Conservation (phyloP, 73 alveolate species). For the Stentor coeruleus region DNA sequence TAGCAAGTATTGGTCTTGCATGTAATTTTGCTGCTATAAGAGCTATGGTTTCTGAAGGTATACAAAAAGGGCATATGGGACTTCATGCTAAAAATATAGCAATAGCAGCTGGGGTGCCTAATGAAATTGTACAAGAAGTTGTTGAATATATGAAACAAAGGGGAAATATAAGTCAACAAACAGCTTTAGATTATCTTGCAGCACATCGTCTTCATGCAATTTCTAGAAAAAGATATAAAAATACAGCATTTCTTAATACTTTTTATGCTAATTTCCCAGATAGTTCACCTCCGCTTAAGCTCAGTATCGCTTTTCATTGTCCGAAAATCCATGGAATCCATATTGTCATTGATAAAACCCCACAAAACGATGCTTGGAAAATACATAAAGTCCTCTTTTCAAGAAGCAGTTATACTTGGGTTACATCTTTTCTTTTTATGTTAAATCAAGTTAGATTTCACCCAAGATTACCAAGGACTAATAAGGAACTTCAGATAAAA, state of each 20-base stretch:
- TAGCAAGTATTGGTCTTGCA: slow-evolving; percentile 93
- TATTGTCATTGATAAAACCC: slow-evolving; percentile 26
- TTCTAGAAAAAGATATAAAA: slow-evolving; percentile 35
- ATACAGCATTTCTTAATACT: slow-evolving; percentile 61
- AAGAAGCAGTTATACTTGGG: slow-evolving; percentile 57
- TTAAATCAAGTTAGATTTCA: slow-evolving; percentile 40
- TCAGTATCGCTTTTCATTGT: slow-evolving; percentile 49
- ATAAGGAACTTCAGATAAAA: slow-evolving; percentile 39
- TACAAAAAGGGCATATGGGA: slow-evolving; percentile 95
- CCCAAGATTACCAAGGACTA: slow-evolving; percentile 29
- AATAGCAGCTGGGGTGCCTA: slow-evolving; percentile 89
- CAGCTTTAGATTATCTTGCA: slow-evolving; percentile 81
- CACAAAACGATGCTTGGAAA: not conserved
- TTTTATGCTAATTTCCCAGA: slow-evolving; percentile 78
- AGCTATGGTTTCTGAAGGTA: slow-evolving; percentile 94
- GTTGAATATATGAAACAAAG: slow-evolving; percentile 87
- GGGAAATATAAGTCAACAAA: slow-evolving; percentile 69
- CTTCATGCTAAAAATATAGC: slow-evolving; percentile 97
- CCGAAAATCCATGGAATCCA: slow-evolving; percentile 38
- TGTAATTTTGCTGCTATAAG: slow-evolving; percentile 92
- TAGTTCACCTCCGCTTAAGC: slow-evolving; percentile 34
- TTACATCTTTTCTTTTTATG: slow-evolving; percentile 40
- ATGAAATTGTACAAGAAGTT: slow-evolving; percentile 80
- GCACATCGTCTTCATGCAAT: slow-evolving; percentile 68
- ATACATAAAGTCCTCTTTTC: slow-evolving; percentile 40